Evolutionary conservation across 2,329 filamentous ascomycete genomes (phyloP).

Genomic region (Sporothrix curviconia): DNA sequence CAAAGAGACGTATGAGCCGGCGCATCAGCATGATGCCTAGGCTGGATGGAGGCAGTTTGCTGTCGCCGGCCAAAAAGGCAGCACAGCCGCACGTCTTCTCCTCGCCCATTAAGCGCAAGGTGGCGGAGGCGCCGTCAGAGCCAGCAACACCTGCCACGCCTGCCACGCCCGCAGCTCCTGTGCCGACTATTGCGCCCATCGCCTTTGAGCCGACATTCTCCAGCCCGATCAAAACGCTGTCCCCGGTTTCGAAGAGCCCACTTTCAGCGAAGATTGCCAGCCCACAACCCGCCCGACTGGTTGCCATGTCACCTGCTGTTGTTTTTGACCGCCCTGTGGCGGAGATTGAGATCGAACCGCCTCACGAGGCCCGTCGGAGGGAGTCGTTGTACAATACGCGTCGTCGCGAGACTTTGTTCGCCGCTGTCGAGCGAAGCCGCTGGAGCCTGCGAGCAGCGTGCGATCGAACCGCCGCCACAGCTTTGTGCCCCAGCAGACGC

Average conservation of each 20-base stretch:
- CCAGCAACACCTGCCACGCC: not conserved
- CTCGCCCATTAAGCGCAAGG: conserved; percentile 5
- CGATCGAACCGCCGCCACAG: conserved; percentile 24
- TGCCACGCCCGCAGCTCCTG: not conserved
- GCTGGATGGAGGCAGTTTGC: not conserved
- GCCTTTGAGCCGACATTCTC: conserved; percentile 7
- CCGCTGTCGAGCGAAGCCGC: not conserved
- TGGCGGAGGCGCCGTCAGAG: no score
- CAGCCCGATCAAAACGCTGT: conserved; percentile 3
- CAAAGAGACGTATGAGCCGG: conserved; percentile 25
- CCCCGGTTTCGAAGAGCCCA: not conserved
- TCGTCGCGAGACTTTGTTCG: conserved; percentile 23
- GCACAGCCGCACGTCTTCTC: conserved; percentile 20
- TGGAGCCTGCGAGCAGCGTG: conserved; percentile 6
- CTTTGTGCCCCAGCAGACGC: conserved; percentile 1
- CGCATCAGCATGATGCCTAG: conserved; percentile 20
- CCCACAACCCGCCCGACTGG: no score
- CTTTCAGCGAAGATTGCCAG: not conserved
- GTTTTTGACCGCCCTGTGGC: conserved; percentile 26
- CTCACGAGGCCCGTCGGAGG: conserved; percentile 27
- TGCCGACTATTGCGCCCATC: not conserved
- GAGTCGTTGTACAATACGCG: conserved; percentile 25
- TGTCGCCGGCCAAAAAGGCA: conserved; percentile 20
- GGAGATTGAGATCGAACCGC: conserved; percentile 19
- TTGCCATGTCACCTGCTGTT: conserved; percentile 10